phyloP scores from a whole-genome alignment of 257 asterid genomes.

The Parsonsia alboflavescens region DNA sequence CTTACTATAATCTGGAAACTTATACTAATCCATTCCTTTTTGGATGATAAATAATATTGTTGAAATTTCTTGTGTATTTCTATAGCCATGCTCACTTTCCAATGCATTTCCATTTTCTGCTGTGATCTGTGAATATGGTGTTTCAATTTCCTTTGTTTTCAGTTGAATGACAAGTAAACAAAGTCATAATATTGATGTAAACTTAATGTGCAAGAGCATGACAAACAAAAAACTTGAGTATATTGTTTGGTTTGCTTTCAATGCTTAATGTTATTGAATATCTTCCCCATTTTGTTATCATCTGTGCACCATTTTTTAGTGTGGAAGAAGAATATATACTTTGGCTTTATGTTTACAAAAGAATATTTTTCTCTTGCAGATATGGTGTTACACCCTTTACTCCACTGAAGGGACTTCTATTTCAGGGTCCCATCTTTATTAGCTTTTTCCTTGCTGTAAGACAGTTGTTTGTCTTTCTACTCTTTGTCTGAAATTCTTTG shows the following conservation, averaged over 20 bases:
- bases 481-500: slow-evolving; percentile 2
- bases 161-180: background rate
- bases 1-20: background rate
- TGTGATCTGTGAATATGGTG: background rate
- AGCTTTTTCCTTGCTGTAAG: slow-evolving; percentile 92
- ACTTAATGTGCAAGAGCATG: background rate
- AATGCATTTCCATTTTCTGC: too few relatives aligned
- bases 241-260: background rate
- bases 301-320: background rate
- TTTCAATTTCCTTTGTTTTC: background rate
- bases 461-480: slow-evolving; percentile 14
- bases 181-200: background rate
- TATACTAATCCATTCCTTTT: background rate
- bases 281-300: background rate
- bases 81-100: too few relatives aligned
- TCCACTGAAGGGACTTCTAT: slow-evolving; percentile 73
- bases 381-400: slow-evolving; percentile 81
- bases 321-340: background rate
- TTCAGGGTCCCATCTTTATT: slow-evolving; percentile 76
- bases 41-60: background rate
- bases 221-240: background rate
- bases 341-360: background rate
- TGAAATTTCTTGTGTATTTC: too few relatives aligned
- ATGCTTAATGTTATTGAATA: background rate
- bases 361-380: slow-evolving; percentile 40